phyloP scores from a whole-genome alignment of 345 rosid species.

The Nephelium lappaceum region DNA sequence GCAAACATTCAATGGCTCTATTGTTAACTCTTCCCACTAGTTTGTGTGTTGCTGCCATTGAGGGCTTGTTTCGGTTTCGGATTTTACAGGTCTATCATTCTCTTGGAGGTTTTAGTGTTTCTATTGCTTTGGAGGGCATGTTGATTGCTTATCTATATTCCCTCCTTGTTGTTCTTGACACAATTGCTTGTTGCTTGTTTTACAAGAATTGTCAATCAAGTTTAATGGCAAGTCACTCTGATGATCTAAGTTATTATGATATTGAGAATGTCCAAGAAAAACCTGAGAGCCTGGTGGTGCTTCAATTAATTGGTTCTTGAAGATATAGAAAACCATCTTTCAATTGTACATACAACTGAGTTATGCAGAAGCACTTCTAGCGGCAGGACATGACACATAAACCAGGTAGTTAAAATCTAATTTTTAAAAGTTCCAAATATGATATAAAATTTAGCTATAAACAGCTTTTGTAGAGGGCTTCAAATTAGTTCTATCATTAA shows the following conservation, averaged over 20 bases:
- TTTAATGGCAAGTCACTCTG: neutral
- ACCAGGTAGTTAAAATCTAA: too few species aligned
- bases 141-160: constrained; percentile 42
- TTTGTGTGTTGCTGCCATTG: constrained; percentile 34
- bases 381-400: neutral
- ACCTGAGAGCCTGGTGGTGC: constrained; percentile 12
- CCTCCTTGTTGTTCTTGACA: constrained; percentile 38
- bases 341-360: neutral
- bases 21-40: constrained; percentile 34
- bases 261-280: neutral
- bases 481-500: neutral
- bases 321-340: neutral
- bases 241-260: constrained; percentile 11
- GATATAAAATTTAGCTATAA: neutral
- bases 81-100: constrained; percentile 17
- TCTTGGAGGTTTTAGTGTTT: constrained; percentile 11
- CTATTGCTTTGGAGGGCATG: constrained; percentile 32
- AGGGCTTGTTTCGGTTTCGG: constrained; percentile 38
- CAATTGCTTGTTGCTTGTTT: constrained; percentile 37
- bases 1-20: constrained; percentile 24
- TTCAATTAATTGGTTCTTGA: constrained; percentile 6
- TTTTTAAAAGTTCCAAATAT: too few species aligned
- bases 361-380: neutral
- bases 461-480: neutral
- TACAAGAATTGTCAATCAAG: constrained; percentile 21